Evolutionary conservation across 345 rosid genomes (phyloP).

Genomic region (Turritis glabra): DNA sequence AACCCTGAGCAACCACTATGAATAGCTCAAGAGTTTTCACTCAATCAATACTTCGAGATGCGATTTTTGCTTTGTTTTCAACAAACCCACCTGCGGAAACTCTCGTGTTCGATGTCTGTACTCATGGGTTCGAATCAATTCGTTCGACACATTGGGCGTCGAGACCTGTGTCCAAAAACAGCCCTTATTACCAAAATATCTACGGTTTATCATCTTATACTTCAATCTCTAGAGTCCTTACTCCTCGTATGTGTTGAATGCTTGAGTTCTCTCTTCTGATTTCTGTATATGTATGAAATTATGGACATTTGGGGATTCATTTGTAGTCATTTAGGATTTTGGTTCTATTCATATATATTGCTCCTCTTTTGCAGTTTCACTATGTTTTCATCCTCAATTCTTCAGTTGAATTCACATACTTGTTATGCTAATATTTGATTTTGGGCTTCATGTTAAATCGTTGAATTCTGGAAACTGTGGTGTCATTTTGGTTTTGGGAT

Average conservation of each 20-base stretch:
- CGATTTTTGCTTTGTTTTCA: conserved; percentile 35
- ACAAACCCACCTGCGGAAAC: conserved; percentile 28
- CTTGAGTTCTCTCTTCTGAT: not conserved
- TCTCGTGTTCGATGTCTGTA: conserved; percentile 29
- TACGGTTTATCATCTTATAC: conserved; percentile 38
- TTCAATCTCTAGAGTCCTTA: conserved; percentile 16
- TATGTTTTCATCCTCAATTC: not conserved
- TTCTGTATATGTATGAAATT: not conserved
- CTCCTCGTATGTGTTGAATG: conserved; percentile 29
- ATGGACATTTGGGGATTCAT: not conserved
- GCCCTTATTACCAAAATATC: conserved; percentile 10
- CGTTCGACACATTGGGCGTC: conserved; percentile 38
- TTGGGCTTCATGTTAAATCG: not conserved
- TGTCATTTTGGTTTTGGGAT: not conserved
- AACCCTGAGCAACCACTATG: conserved; percentile 31
- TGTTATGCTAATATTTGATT: not conserved
- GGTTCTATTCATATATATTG: not conserved
- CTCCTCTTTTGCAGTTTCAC: too few species aligned
- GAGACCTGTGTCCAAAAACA: conserved; percentile 38
- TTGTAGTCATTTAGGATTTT: not conserved
- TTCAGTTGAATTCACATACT: not conserved
- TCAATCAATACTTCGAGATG: conserved; percentile 17
- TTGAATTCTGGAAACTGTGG: too few species aligned
- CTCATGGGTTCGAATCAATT: conserved; percentile 43
- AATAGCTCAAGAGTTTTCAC: conserved; percentile 2